Base-by-base conservation (phyloP, 805 yeast genomes). In the Ogataea henricii region DNA sequence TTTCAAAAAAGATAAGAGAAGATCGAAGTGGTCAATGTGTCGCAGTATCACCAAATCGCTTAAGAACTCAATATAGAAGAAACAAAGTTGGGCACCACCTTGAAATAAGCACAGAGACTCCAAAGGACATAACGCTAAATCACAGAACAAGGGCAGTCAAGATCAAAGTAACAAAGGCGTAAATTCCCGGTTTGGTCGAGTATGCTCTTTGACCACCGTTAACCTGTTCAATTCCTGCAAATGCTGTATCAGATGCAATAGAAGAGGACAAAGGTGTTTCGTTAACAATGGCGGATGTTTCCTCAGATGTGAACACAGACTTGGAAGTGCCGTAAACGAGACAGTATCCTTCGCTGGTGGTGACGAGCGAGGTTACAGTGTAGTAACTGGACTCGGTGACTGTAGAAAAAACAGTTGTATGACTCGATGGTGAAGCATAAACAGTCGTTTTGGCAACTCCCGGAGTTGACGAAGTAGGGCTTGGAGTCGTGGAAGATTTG, bases 341-440 rank as follows among this genome's bases (percentile, higher is more conserved):
- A 47, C 49, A 17, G 39, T 44, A 27, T 29, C 36, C 20, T 12
- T 43, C 41, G 1, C 32, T 22, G 12, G 45, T 13, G 21, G 55
- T 32, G 10, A 29, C 35, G 1, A 39, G 18, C 13, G 49, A 30
- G 4, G 57, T 53, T 13, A 46, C 47, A 12, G 53, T 46, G 33
- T 34, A 27, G 23, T 37, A 26, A 18, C 40, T 44, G 12, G 51
- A 30, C 7, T 37, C 29, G 12, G 54, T 40, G 21, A 33, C 35
- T n/a, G 49, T 34, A 18, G 45, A 23, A 17, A 36, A 10, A 16
- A 38, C 12, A 8, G 43, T 29, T 3, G 48, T 17, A 4, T 34
- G 39, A 25, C 16, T 35, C 14, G 29, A 43, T 20, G 21, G 42
- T 26, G 34, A 14, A 33, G 41, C 8, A 21, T 43, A 16, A 23